Evolutionary conservation across 192 early-diverging fungal genomes (phyloP).

Genomic region (Globomyces pollinis-pini): DNA sequence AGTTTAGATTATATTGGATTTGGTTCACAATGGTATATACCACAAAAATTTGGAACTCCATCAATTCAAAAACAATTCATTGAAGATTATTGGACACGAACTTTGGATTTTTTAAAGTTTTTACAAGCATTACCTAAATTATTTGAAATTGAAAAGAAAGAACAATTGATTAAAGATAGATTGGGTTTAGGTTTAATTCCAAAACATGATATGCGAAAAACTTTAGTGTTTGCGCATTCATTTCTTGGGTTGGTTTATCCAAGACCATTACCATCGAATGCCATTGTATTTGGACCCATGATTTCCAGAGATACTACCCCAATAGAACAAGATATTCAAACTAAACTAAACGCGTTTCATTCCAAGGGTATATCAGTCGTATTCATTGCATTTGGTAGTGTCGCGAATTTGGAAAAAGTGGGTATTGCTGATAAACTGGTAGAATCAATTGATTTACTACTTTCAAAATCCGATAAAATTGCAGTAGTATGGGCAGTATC

Average conservation of each 20-base stretch:
- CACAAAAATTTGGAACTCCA: too few species aligned
- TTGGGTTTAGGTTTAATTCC: neutral
- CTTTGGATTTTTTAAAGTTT: neutral
- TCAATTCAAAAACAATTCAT: too few species aligned
- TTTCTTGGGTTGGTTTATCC: neutral
- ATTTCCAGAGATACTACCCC: neutral
- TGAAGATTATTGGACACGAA: too few species aligned
- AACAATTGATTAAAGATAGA: neutral
- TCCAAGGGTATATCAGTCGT: neutral
- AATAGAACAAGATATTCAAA: neutral
- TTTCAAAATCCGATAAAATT: neutral
- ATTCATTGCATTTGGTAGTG: neutral
- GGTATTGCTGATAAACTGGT: neutral
- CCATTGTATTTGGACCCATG: neutral
- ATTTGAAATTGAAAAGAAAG: neutral
- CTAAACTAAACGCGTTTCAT: neutral
- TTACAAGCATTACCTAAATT: neutral
- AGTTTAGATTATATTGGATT: neutral
- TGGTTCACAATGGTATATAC: neutral
- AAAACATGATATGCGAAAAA: neutral
- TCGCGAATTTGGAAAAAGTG: neutral
- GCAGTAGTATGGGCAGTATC: neutral
- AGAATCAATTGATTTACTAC: neutral
- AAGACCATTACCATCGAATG: neutral
- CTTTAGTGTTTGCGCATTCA: neutral